phyloP scores from a whole-genome alignment of 1,284 basidiomycete species.

The Naganishia sp. region DNA sequence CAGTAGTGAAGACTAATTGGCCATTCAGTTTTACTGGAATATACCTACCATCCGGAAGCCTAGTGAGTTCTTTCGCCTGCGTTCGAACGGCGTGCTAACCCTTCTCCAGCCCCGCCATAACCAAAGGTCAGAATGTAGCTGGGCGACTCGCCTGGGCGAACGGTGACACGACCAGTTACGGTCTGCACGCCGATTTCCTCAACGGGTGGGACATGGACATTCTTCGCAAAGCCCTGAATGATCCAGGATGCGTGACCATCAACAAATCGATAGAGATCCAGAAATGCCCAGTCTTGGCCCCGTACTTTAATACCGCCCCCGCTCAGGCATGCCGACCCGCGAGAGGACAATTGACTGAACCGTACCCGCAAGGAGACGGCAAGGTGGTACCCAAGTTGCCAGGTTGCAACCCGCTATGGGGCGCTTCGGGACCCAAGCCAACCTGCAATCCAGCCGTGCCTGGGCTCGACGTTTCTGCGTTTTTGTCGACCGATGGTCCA shows the following conservation, averaged over 20 bases:
- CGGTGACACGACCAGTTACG: conserved; percentile 48
- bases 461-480: conserved; percentile 34
- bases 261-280: conserved; percentile 31
- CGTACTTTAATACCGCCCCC: conserved; percentile 31
- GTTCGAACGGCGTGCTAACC: not conserved
- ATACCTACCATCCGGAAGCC: conserved; percentile 35
- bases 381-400: conserved; percentile 38
- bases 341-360: conserved; percentile 38
- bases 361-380: conserved; percentile 36
- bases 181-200: conserved; percentile 43
- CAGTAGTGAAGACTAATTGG: too few species aligned
- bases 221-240: conserved; percentile 39
- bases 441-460: conserved; percentile 26
- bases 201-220: conserved; percentile 42
- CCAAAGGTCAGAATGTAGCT: conserved; percentile 35
- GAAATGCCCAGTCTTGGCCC: conserved; percentile 39
- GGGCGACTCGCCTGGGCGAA: conserved; percentile 47
- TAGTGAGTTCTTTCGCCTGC: not conserved
- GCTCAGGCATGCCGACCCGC: conserved; percentile 38
- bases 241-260: conserved; percentile 34
- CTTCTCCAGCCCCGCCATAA: not conserved
- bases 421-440: conserved; percentile 29
- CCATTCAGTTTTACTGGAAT: conserved; percentile 42
- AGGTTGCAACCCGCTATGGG: conserved; percentile 46
- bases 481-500: conserved; percentile 39